phyloP scores from a whole-genome alignment of 2,329 filamentous ascomycete species.

The Aotearoamyces nothofagi region DNA sequence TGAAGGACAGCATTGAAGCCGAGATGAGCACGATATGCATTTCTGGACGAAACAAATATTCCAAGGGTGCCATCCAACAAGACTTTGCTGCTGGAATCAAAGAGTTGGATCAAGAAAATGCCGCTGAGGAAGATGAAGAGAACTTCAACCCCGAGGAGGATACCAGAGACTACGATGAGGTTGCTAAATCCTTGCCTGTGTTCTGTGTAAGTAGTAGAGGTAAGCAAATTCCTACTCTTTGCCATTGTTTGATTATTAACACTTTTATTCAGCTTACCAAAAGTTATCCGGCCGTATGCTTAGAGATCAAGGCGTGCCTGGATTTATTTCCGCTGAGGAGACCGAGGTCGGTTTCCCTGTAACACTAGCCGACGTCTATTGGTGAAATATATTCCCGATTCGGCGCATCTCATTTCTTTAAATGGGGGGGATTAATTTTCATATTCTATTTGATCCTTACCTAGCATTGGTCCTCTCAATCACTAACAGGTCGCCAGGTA shows the following conservation, averaged over 20 bases:
- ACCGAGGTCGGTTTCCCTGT: slow-evolving; percentile 31
- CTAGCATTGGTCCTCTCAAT: too few species aligned
- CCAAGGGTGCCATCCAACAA: slow-evolving; percentile 34
- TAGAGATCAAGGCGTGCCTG: slow-evolving; percentile 33
- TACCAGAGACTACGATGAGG: slow-evolving; percentile 38
- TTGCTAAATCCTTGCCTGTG: slow-evolving; percentile 39
- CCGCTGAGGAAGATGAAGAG: slow-evolving; percentile 33
- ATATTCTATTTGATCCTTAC: too few species aligned
- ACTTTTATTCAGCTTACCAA: too few species aligned
- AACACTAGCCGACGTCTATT: too few species aligned
- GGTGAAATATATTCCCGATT: too few species aligned
- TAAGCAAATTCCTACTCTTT: too few species aligned
- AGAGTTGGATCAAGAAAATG: slow-evolving; percentile 40
- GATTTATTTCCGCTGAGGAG: slow-evolving; percentile 34
- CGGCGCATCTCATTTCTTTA: too few species aligned
- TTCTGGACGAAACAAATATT: slow-evolving; percentile 37
- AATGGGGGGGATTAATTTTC: too few species aligned
- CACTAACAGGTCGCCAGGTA: slow-evolving; percentile 18
- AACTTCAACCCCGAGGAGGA: slow-evolving; percentile 39
- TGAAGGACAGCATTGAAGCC: slow-evolving; percentile 18
- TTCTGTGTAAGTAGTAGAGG: slow-evolving; percentile 48
- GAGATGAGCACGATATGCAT: slow-evolving; percentile 29
- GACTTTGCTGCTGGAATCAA: slow-evolving; percentile 45
- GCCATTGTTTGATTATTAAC: too few species aligned
- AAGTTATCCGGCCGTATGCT: slow-evolving; percentile 38